Evolutionary conservation across 1,284 basidiomycete genomes (phyloP).

Genomic region (Pseudozyma pruni): DNA sequence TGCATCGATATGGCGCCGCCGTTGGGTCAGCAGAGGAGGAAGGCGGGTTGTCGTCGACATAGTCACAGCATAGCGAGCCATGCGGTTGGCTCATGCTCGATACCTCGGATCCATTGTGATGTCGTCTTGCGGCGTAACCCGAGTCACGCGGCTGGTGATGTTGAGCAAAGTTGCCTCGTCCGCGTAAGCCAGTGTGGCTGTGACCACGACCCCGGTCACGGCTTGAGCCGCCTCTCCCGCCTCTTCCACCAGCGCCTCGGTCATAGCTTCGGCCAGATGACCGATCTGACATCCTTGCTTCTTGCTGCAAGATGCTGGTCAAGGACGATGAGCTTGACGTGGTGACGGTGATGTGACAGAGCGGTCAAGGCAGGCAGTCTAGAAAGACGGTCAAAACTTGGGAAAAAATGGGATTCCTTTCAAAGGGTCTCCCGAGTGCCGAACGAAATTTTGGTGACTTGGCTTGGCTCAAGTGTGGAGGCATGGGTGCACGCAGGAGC

Average conservation of each 20-base stretch:
- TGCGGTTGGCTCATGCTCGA: not conserved
- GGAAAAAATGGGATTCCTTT: not conserved
- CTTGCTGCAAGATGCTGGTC: not conserved
- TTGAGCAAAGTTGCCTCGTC: conserved; percentile 24
- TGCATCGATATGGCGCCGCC: conserved; percentile 22
- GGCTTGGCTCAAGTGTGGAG: conserved; percentile 2
- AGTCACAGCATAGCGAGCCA: conserved; percentile 35
- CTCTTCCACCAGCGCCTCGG: conserved; percentile 13
- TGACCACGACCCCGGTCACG: conserved; percentile 10
- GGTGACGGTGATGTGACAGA: not conserved
- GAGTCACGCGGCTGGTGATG: conserved; percentile 41
- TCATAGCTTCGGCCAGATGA: not conserved
- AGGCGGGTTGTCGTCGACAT: conserved; percentile 37
- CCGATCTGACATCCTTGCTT: conserved; percentile 15
- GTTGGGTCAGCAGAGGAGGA: conserved; percentile 19
- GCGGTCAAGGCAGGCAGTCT: not conserved
- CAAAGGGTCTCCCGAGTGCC: conserved; percentile 37
- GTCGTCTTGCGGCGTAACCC: conserved; percentile 21
- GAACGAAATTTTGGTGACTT: conserved; percentile 3
- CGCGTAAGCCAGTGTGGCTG: conserved; percentile 5
- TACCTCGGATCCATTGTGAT: not conserved
- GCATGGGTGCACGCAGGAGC: not conserved
- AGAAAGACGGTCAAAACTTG: too few species aligned
- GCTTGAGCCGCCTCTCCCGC: conserved; percentile 11
- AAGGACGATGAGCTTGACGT: too few species aligned